phyloP scores from a whole-genome alignment of 1,284 basidiomycete species.

The Tilletia setariae region DNA sequence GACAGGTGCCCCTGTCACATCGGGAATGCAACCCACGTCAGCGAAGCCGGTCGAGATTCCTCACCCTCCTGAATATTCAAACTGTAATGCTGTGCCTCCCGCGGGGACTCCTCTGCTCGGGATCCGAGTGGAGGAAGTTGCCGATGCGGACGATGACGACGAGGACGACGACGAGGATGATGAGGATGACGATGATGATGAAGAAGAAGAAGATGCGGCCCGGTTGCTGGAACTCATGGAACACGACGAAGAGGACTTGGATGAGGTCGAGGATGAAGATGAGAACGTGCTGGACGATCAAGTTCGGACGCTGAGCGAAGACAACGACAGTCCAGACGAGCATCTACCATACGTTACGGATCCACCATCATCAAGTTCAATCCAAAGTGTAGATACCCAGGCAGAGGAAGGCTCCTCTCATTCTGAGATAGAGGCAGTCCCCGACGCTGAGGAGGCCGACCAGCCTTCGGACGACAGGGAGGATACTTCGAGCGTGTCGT shows the following conservation, averaged over 20 bases:
- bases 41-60: background rate
- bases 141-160: conserved; percentile 9
- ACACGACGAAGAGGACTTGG: background rate
- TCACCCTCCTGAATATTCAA: background rate
- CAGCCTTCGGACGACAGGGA: too few species aligned
- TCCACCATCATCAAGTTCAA: too few species aligned
- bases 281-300: background rate
- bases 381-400: too few species aligned
- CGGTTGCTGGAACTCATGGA: background rate
- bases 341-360: too few species aligned
- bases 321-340: background rate
- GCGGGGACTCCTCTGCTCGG: conserved; percentile 4
- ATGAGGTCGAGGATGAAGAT: background rate
- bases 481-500: too few species aligned
- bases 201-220: background rate
- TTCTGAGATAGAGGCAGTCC: too few species aligned
- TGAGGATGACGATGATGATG: background rate
- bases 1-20: background rate
- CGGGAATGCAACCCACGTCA: background rate
- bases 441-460: too few species aligned
- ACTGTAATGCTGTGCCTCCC: conserved; percentile 1
- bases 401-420: too few species aligned
- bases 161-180: conserved; percentile 11
- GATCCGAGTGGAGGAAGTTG: conserved; percentile 10
- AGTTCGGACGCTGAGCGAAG: background rate